phyloP scores from a whole-genome alignment of 169 alveolate species.

The Plasmodium reichenowi region DNA sequence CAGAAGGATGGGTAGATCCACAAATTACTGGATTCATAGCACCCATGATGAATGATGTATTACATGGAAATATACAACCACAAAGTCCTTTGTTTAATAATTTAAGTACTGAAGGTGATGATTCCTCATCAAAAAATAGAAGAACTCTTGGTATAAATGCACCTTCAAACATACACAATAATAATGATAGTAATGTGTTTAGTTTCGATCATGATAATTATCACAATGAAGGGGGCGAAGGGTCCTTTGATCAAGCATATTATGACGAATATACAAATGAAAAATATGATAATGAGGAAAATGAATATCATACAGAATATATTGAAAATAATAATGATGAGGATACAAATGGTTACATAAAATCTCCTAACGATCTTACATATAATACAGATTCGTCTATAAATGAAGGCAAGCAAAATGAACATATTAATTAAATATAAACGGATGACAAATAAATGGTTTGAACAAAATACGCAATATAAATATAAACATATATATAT shows the following conservation, averaged over 20 bases:
- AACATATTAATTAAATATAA: no score
- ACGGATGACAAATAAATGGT: no score
- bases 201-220: background rate
- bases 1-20: slow-evolving; percentile 90
- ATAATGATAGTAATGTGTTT: background rate
- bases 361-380: background rate
- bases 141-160: slow-evolving; percentile 9
- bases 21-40: slow-evolving; percentile 90
- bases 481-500: no score
- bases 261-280: background rate
- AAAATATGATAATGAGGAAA: background rate
- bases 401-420: no score
- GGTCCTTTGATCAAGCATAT: background rate
- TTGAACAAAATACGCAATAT: no score
- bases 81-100: slow-evolving; percentile 67
- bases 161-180: background rate
- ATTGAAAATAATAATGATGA: background rate
- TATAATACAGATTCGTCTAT: no score
- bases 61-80: slow-evolving; percentile 82
- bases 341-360: background rate
- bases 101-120: slow-evolving; percentile 20
- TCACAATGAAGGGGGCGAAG: background rate
- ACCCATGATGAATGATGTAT: slow-evolving; percentile 89
- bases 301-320: background rate
- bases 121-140: background rate